Base-by-base conservation (phyloP, 1,284 basidiomycete species). In the Puccinia hordei region DNA sequence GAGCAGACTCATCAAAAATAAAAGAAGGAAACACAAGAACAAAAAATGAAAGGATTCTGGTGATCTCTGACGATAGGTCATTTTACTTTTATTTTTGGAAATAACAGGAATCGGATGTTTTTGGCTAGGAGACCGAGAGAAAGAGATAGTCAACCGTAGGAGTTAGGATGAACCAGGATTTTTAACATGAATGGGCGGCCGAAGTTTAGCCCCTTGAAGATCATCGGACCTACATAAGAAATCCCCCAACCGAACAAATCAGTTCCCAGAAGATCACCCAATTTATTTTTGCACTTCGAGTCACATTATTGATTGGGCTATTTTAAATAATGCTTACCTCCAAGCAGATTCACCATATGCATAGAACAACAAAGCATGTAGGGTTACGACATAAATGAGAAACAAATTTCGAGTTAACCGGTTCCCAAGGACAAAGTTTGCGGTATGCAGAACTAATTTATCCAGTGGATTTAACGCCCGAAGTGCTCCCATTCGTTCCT, bases 401-500 rank as follows among this genome's bases (percentile, higher is more conserved):
- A 95, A 95, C 38, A 91, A 89, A 30, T 91, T 90, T 15, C 87
- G 83, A 71, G 85, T 84, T n/a, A 85, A 81, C 6, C 94, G 91
- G 85, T 94, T 95, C 53, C 93, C 92, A 24, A 98, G 89, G 71
- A 99, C 91, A 22, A 91, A 89, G 27, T 92, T 90, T 0, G 96
- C 96, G 17, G 98, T 87, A 22, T 90, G 89, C 78, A 98, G 91
- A 0, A 97, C 91, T 19, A 92, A 91, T 35, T 94, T 90, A 85
- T 99, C 96, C 10, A 98, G 88, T 0, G 94, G 93, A 84, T 98
- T 97, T 44, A 99, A 89, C 51, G 92, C 92, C 82, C 95, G 91
- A 81, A 96, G 93, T 0, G 94, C 95, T 63, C 95, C 88, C 46
- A 92, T 91, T 55, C 94, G 94, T 88, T 99, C 96, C 94, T 96